phyloP scores from a whole-genome alignment of 2,329 filamentous ascomycete species.

The Didymellaceae sp. region DNA sequence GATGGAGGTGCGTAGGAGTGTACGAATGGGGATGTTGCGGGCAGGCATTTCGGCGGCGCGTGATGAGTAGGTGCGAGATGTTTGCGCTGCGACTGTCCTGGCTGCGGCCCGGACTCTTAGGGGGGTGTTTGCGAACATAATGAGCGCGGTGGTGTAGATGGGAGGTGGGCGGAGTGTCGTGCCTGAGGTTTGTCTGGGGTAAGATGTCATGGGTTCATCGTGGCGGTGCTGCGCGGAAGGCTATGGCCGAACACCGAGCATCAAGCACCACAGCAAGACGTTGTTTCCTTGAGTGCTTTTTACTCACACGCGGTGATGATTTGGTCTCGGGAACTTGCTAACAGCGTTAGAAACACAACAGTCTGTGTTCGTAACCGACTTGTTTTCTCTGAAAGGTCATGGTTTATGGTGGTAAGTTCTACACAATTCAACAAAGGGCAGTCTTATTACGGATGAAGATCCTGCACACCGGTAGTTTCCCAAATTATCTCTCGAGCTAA shows the following conservation, averaged over 20 bases:
- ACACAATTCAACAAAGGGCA: too few relatives aligned
- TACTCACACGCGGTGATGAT: too few relatives aligned
- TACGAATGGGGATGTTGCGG: slow-evolving; percentile 33
- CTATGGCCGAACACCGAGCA: slow-evolving; percentile 1
- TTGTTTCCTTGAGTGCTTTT: too few relatives aligned
- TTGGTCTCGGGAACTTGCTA: too few relatives aligned
- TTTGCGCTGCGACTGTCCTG: slow-evolving; percentile 14
- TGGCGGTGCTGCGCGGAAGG: slow-evolving; percentile 10
- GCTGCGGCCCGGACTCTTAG: slow-evolving; percentile 5
- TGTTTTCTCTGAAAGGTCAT: too few relatives aligned
- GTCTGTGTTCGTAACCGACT: too few relatives aligned
- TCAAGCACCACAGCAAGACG: too few relatives aligned
- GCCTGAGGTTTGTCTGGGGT: slow-evolving; percentile 18
- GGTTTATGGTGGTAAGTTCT: too few relatives aligned
- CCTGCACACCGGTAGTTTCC: too few relatives aligned
- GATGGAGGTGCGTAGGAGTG: slow-evolving; percentile 38
- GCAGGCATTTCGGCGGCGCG: slow-evolving; percentile 33
- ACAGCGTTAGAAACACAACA: too few relatives aligned
- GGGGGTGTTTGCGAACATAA: slow-evolving; percentile 14
- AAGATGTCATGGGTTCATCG: slow-evolving; percentile 12
- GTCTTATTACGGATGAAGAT: too few relatives aligned
- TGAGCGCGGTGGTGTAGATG: neutral
- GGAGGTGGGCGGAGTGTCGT: slow-evolving; percentile 1
- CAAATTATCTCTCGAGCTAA: too few relatives aligned
- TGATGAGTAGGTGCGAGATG: slow-evolving; percentile 21